Base-by-base conservation (phyloP, 2,329 filamentous ascomycete species). In the Trichoderma pleuroti region DNA sequence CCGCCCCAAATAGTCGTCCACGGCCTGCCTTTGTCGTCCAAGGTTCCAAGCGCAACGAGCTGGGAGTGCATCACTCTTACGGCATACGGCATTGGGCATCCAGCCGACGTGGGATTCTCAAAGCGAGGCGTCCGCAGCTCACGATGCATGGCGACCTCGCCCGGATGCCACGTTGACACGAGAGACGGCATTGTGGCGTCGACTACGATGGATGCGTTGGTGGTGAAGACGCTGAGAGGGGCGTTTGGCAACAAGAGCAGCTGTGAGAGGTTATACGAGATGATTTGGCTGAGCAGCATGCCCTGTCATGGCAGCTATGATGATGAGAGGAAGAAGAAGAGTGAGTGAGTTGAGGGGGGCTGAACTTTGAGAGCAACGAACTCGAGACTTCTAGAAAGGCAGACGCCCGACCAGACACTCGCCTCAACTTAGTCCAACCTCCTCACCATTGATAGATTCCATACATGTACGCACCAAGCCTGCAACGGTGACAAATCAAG, bases 1-100 rank as follows among this genome's bases (percentile, higher is more conserved):
- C 93, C 93, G n/a, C 92, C 92, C 88, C 91, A 92, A 9, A 97
- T 73, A 0, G 91, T 91, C 18, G 91, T 91, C 93, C 93, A 97
- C 1, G 92, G 92, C 24, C 87, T 82, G 2, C 86, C 86, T 24
- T 88, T 76, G 3, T 81, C 79, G 76, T 96, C 93, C 1, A 94
- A 80, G 0, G 92, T 88, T 1, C 93, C 93, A 21, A 97, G 81
- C 0, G 92, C 92, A 16, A 96, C 83, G 9, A 96, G 83, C 1
- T 92, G 89, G 0, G 88, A 90, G 18, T 81, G 81, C 64, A 86
- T 83, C 4, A 94, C 84, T 72, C 92, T 86, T 72, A 84, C 82
- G 1, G 84, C 87, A 26, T 91, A 90, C 18, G 87, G 84, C 6
- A 84, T 83, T 0, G 88, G 88, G 1, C 96, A 84, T 67, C 88